Conservation (phyloP, 192 early-diverging fungal species). For the Coemansia sp. region DNA sequence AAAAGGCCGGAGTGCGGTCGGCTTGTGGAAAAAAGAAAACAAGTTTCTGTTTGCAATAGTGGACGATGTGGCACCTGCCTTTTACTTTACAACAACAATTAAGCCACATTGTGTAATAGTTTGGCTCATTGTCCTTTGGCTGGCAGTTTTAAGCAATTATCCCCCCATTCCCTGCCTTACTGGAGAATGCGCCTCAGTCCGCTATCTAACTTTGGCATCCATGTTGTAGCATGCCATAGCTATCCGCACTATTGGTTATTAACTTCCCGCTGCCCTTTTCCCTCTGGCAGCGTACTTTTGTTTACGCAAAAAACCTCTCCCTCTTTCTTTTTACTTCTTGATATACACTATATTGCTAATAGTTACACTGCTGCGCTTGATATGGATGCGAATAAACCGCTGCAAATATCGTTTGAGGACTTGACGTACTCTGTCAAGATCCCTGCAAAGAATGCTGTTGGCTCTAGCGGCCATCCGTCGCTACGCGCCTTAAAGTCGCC, state of each 20-base stretch:
- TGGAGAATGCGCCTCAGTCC: background rate
- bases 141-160: background rate
- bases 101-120: background rate
- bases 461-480: background rate
- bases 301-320: background rate
- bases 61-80: background rate
- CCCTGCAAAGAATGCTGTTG: background rate
- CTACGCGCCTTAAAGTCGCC: background rate
- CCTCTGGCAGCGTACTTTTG: background rate
- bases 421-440: constrained; percentile 47
- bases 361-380: background rate
- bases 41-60: background rate
- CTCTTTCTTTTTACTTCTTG: background rate
- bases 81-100: background rate
- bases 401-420: constrained; percentile 43
- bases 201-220: background rate
- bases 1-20: background rate
- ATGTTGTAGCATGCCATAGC: background rate
- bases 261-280: background rate
- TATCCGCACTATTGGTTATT: background rate
- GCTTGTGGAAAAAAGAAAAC: background rate
- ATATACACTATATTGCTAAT: background rate
- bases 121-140: background rate
- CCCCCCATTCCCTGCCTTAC: background rate
- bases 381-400: constrained; percentile 20